phyloP scores from a whole-genome alignment of 1,284 basidiomycete species.

The Peniophora sp. region DNA sequence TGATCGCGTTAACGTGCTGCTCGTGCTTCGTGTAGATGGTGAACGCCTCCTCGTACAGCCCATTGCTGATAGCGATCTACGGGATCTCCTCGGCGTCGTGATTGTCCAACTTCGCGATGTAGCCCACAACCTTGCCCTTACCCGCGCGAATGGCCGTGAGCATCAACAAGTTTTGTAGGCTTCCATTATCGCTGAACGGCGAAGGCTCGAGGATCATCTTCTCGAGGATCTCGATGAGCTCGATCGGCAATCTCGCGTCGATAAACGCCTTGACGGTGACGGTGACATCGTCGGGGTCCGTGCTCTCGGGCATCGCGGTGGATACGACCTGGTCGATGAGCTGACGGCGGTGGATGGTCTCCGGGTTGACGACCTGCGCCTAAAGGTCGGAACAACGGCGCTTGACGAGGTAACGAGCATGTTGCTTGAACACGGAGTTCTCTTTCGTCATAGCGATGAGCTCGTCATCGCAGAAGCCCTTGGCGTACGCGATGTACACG shows the following conservation, averaged over 20 bases:
- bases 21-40: constrained; percentile 95
- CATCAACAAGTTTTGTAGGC: constrained; percentile 90
- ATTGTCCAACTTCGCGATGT: constrained; percentile 96
- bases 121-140: constrained; percentile 97
- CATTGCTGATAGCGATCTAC: constrained; percentile 94
- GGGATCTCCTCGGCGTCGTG: constrained; percentile 96
- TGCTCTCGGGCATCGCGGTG: constrained; percentile 94
- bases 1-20: constrained; percentile 92
- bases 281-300: constrained; percentile 98
- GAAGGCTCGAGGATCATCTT: constrained; percentile 98
- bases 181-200: constrained; percentile 96
- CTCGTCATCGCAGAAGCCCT: constrained; percentile 98
- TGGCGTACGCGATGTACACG: constrained; percentile 98
- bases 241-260: constrained; percentile 93
- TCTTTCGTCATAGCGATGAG: constrained; percentile 97
- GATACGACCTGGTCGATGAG: constrained; percentile 95
- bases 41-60: constrained; percentile 94
- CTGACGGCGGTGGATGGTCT: constrained; percentile 89
- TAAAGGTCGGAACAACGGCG: constrained; percentile 94
- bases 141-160: constrained; percentile 96
- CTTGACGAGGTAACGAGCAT: constrained; percentile 96
- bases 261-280: constrained; percentile 99
- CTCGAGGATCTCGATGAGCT: constrained; percentile 98
- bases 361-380: constrained; percentile 88
- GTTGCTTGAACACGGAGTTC: constrained; percentile 99